Evolutionary conservation across 1,284 basidiomycete species (phyloP).

Genomic region (Hypsizygus ulmarius): DNA sequence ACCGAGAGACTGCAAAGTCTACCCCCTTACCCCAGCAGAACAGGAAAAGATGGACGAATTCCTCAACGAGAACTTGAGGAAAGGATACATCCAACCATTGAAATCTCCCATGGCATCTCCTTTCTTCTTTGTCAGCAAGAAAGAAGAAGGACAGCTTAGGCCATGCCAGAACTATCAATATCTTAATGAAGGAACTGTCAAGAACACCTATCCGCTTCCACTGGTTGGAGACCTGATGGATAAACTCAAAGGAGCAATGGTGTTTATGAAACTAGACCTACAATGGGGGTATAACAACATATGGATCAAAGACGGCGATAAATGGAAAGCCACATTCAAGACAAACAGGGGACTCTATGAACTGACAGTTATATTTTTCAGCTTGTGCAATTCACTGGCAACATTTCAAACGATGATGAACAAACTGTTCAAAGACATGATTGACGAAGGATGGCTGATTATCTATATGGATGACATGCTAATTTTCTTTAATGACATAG

Average conservation of each 20-base stretch:
- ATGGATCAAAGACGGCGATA: neutral
- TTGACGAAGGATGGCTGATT: neutral
- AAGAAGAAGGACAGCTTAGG: no score
- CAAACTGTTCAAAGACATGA: constrained; percentile 2
- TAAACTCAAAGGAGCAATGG: no score
- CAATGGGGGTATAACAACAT: neutral
- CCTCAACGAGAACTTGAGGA: neutral
- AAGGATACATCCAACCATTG: neutral
- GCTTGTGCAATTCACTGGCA: no score
- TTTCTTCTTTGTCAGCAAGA: neutral
- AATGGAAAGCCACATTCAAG: constrained; percentile 3
- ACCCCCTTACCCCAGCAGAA: neutral
- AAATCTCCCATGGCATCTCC: neutral
- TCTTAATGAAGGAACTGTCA: no score
- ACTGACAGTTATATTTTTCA: no score
- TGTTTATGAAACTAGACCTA: neutral
- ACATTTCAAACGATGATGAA: no score
- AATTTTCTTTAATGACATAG: no score
- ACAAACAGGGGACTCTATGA: no score
- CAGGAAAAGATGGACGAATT: neutral
- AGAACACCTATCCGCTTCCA: no score
- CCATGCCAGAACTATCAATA: no score
- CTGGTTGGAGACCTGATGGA: no score
- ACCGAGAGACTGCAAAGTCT: no score
- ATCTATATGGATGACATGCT: constrained; percentile 6